Base-by-base conservation (phyloP, 2,329 filamentous ascomycete genomes). In the Diaporthe vexans region DNA sequence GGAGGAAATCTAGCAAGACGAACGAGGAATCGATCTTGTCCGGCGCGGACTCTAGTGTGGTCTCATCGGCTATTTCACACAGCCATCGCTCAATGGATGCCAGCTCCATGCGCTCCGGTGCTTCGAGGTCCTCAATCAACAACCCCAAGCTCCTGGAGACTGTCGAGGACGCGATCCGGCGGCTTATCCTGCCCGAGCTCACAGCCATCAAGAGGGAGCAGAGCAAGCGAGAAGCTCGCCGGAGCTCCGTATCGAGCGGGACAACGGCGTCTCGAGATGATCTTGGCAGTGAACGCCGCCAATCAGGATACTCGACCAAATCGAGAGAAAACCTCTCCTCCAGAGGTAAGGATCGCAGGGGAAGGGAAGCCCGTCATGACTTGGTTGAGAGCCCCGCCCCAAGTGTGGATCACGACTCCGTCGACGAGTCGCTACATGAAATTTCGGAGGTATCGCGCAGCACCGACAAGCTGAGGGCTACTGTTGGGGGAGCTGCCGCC, bases 131-230 rank as follows among this genome's bases (percentile, higher is more conserved):
- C 4, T 96, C 94, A 0, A 94, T 97, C 81, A 97, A 97, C 84
- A 98, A 98, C 79, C 95, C 95, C 0, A 97, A 95, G 81, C 86
- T 98, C 2, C 88, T 98, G 2, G 94, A 97, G 79, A 97, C 95
- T 0, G 95, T 98, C 4, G 95, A 98, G 84, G 95, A 98, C 84
- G 95, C 95, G 19, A 97, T 98, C 80, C 92, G 95, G 76, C 91
- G 95, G 65, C 88, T 98, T 67, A 97, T 98, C 71, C 85, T 99
- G 3, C 97, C 97, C 0, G 96, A 99, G 83, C 88, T 99, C 58
- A 96, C 95, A 78, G 94, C 95, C 13, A 87, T 99, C 72, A 98
- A 98, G 83, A 92, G 95, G 79, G 95, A 98, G 80, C 94, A 96
- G 81, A 95, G 94, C 82, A 93, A 93, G 77, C 91, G 93, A 76